These are phyloP conservation scores for Vigna nakashimae DNA, from an alignment of 306 rosid genomes.

Conservation along the genomic window DNA sequence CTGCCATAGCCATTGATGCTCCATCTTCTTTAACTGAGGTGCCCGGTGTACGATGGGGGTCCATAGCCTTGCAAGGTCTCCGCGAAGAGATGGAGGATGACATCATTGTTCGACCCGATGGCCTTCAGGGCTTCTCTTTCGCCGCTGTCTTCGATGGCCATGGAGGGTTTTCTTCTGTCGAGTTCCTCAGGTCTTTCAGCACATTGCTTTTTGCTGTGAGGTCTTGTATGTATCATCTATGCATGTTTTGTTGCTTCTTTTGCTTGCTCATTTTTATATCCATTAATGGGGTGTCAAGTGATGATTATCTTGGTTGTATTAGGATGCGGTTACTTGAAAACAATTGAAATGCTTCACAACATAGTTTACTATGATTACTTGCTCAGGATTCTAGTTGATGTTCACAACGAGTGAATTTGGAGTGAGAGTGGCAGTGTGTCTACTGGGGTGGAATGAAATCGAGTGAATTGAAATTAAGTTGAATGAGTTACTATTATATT, in stretches of 20 bases:
- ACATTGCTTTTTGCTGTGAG: background rate
- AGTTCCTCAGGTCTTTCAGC: constrained; percentile 77
- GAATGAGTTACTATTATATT: background rate
- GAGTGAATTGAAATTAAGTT: background rate
- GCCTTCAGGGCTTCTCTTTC: constrained; percentile 71
- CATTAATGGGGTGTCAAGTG: constrained; percentile 1
- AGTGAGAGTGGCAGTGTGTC: background rate
- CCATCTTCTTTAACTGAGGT: constrained; percentile 68
- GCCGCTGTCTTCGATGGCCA: constrained; percentile 99
- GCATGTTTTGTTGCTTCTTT: constrained; percentile 1
- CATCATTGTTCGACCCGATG: constrained; percentile 65
- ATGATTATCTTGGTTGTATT: background rate
- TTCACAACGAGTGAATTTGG: background rate
- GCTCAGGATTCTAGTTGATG: constrained; percentile 3
- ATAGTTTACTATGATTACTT: background rate
- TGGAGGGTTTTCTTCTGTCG: constrained; percentile 81
- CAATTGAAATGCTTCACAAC: background rate
- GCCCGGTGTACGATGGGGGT: constrained; percentile 82
- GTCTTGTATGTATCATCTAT: background rate
- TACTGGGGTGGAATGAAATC: background rate
- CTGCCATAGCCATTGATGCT: constrained; percentile 88
- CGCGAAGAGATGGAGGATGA: constrained; percentile 97
- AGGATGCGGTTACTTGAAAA: background rate
- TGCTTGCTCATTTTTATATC: constrained; percentile 13
- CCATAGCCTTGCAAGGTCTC: constrained; percentile 76